These are phyloP conservation scores for Dioscorea zingiberensis DNA, from an alignment of 106 monocot species.

Conservation along the genomic window DNA sequence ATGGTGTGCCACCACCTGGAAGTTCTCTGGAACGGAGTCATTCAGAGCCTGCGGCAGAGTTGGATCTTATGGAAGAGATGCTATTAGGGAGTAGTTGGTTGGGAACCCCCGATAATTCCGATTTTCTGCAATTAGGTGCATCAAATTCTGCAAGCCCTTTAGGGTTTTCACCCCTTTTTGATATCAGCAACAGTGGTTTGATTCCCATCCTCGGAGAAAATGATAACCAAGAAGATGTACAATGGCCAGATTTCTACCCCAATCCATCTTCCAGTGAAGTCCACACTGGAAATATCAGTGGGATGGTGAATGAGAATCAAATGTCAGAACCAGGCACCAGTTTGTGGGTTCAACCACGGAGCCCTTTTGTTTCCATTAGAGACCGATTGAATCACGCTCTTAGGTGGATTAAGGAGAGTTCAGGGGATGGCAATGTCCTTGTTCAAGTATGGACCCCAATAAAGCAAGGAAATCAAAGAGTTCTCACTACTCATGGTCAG, in stretches of 20 bases:
- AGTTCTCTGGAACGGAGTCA: background rate
- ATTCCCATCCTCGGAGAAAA: background rate
- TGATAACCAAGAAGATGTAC: background rate
- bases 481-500: conserved; percentile 66
- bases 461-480: conserved; percentile 26
- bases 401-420: conserved; percentile 28
- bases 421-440: conserved; percentile 40
- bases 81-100: conserved; percentile 12
- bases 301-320: background rate
- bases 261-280: background rate
- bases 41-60: conserved; percentile 7
- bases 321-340: background rate
- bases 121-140: conserved; percentile 4
- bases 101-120: background rate
- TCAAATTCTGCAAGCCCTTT: background rate
- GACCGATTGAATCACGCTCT: conserved; percentile 25
- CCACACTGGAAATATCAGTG: background rate
- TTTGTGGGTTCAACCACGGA: background rate
- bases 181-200: conserved; percentile 3
- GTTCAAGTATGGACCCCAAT: conserved; percentile 75
- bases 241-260: background rate
- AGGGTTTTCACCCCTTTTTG: conserved; percentile 3
- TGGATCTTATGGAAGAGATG: conserved; percentile 28
- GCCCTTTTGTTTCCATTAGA: conserved; percentile 6
- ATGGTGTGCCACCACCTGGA: background rate